phyloP scores from a whole-genome alignment of 176 grass and related monocot species.

The Lolium multiflorum region DNA sequence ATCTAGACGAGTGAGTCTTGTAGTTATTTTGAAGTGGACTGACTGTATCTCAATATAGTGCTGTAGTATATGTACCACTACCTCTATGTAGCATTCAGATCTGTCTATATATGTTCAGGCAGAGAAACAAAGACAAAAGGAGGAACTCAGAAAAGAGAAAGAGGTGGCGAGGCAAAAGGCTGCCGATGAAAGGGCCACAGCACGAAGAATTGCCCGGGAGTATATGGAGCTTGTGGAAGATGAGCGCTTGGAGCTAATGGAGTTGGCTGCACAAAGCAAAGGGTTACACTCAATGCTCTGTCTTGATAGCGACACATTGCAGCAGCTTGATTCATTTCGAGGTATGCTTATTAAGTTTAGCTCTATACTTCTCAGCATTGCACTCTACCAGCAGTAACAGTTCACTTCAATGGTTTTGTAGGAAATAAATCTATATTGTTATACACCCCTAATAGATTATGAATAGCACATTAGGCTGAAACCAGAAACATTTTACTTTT shows the following conservation, averaged over 20 bases:
- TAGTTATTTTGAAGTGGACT: slow-evolving; percentile 34
- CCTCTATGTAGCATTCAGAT: slow-evolving; percentile 25
- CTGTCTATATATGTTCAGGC: slow-evolving; percentile 52
- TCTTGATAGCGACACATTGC: slow-evolving; percentile 90
- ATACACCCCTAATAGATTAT: too few relatives aligned
- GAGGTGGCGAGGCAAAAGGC: slow-evolving; percentile 85
- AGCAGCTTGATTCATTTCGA: slow-evolving; percentile 89
- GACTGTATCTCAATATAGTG: slow-evolving; percentile 22
- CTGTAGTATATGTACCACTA: slow-evolving; percentile 27
- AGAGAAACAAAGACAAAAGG: slow-evolving; percentile 94
- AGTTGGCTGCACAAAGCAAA: slow-evolving; percentile 86
- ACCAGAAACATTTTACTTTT: too few relatives aligned
- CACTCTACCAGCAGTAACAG: not conserved
- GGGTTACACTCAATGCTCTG: slow-evolving; percentile 77
- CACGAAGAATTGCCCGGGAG: slow-evolving; percentile 89
- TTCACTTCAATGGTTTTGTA: slow-evolving; percentile 25
- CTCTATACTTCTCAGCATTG: slow-evolving; percentile 1
- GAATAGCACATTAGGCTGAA: too few relatives aligned
- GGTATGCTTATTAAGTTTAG: slow-evolving; percentile 51
- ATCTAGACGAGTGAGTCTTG: slow-evolving; percentile 72
- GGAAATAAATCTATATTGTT: slow-evolving; percentile 27
- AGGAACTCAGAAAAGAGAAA: slow-evolving; percentile 91
- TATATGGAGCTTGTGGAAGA: slow-evolving; percentile 97
- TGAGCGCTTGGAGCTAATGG: slow-evolving; percentile 96
- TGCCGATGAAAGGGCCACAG: slow-evolving; percentile 89